phyloP scores from a whole-genome alignment of 176 grass and related monocot genomes.

The Carex kokanica region DNA sequence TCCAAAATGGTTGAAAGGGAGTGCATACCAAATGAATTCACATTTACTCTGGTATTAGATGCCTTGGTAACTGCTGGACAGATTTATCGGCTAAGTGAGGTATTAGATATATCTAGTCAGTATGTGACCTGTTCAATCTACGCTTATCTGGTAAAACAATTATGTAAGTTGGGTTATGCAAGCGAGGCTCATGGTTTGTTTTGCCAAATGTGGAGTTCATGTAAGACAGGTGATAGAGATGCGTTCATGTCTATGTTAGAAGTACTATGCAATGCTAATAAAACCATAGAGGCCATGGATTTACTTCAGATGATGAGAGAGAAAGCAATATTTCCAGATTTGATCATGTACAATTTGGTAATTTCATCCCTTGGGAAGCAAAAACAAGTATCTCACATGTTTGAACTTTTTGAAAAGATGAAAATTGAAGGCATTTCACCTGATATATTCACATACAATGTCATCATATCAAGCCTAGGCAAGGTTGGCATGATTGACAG shows the following conservation, averaged over 20 bases:
- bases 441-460: slow-evolving; percentile 93
- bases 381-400: slow-evolving; percentile 69
- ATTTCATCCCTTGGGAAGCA: slow-evolving; percentile 86
- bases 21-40: slow-evolving; percentile 75
- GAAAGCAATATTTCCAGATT: slow-evolving; percentile 69
- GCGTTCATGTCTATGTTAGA: slow-evolving; percentile 92
- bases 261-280: slow-evolving; percentile 73
- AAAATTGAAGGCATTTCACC: slow-evolving; percentile 60
- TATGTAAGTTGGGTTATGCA: slow-evolving; percentile 79
- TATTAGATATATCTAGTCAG: slow-evolving; percentile 56
- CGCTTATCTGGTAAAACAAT: slow-evolving; percentile 72
- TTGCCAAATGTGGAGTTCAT: slow-evolving; percentile 78
- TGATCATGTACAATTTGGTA: slow-evolving; percentile 84
- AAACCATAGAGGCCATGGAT: slow-evolving; percentile 84
- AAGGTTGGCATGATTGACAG: slow-evolving; percentile 84
- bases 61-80: slow-evolving; percentile 59
- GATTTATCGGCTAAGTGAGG: slow-evolving; percentile 60
- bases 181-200: slow-evolving; percentile 84
- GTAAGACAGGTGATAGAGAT: slow-evolving; percentile 64
- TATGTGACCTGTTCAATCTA: slow-evolving; percentile 59
- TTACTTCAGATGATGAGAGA: slow-evolving; percentile 74
- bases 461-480: slow-evolving; percentile 90
- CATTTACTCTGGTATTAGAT: slow-evolving; percentile 67
- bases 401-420: slow-evolving; percentile 72
- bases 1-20: slow-evolving; percentile 77